phyloP scores from a whole-genome alignment of 1,284 basidiomycete species.

The Leccinum griseonigrum region DNA sequence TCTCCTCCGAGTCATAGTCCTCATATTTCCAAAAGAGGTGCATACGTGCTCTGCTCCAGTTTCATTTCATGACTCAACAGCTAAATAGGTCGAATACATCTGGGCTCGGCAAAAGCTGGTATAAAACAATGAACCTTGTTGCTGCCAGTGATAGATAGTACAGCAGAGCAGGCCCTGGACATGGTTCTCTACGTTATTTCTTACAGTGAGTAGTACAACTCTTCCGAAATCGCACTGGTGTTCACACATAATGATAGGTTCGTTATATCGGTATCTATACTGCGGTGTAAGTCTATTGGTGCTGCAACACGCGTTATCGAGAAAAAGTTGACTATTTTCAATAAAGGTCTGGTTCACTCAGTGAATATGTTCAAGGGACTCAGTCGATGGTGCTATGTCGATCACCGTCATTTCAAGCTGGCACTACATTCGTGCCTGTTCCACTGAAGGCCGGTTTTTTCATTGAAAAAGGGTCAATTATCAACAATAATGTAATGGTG shows the following conservation, averaged over 20 bases:
- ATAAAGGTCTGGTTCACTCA: not conserved
- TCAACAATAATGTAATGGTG: too few species aligned
- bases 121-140: not conserved
- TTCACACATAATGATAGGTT: too few species aligned
- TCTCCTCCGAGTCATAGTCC: not conserved
- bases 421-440: too few species aligned
- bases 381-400: too few species aligned
- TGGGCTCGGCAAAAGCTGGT: not conserved
- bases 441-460: too few species aligned
- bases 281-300: constrained; percentile 1
- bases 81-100: not conserved
- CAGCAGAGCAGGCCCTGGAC: too few species aligned
- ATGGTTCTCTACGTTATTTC: too few species aligned
- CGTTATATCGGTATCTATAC: constrained; percentile 7
- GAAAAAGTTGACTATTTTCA: not conserved
- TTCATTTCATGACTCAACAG: not conserved
- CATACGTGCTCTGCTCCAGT: not conserved
- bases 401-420: too few species aligned
- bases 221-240: too few species aligned
- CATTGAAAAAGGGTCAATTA: too few species aligned
- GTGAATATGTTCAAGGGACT: not conserved
- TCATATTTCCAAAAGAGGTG: not conserved
- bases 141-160: not conserved
- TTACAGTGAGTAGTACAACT: too few species aligned
- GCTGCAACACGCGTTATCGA: not conserved